phyloP scores from a whole-genome alignment of 495 filamentous ascomycete genomes.

The Hypoxylon perforatum region DNA sequence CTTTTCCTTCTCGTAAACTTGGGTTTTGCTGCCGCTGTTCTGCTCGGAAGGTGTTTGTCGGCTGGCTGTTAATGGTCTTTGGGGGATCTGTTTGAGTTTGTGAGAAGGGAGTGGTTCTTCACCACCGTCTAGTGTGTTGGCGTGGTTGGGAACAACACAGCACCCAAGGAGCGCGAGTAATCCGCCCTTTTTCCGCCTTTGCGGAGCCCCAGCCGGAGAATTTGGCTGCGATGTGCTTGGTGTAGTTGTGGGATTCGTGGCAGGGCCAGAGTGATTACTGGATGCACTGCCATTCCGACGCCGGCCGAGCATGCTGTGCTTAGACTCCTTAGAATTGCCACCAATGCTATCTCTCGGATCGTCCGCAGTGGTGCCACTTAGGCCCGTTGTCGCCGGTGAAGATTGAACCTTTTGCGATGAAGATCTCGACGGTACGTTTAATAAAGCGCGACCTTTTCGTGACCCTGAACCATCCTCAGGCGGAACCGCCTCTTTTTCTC shows the following conservation, averaged over 20 bases:
- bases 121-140: constrained; percentile 69
- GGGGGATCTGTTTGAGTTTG: constrained; percentile 67
- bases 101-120: constrained; percentile 73
- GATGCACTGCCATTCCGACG: constrained; percentile 75
- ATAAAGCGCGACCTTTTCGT: constrained; percentile 68
- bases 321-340: constrained; percentile 69
- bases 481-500: constrained; percentile 58
- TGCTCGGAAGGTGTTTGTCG: constrained; percentile 64
- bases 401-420: constrained; percentile 75
- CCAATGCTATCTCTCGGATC: constrained; percentile 71
- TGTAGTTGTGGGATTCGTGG: constrained; percentile 59
- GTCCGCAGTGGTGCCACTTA: constrained; percentile 72
- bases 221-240: constrained; percentile 58
- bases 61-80: constrained; percentile 65
- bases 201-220: constrained; percentile 56
- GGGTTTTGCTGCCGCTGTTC: constrained; percentile 62
- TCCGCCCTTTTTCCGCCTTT: constrained; percentile 70
- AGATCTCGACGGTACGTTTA: constrained; percentile 73
- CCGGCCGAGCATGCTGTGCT: constrained; percentile 74
- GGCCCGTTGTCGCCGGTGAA: constrained; percentile 68
- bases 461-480: constrained; percentile 55
- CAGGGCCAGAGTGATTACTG: constrained; percentile 59
- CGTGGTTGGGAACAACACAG: constrained; percentile 75
- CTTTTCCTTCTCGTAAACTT: constrained; percentile 58
- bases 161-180: constrained; percentile 82